These are phyloP conservation scores for Saksenaea oblongispora DNA, from an alignment of 371 early-diverging fungal genomes.

Conservation along the genomic window DNA sequence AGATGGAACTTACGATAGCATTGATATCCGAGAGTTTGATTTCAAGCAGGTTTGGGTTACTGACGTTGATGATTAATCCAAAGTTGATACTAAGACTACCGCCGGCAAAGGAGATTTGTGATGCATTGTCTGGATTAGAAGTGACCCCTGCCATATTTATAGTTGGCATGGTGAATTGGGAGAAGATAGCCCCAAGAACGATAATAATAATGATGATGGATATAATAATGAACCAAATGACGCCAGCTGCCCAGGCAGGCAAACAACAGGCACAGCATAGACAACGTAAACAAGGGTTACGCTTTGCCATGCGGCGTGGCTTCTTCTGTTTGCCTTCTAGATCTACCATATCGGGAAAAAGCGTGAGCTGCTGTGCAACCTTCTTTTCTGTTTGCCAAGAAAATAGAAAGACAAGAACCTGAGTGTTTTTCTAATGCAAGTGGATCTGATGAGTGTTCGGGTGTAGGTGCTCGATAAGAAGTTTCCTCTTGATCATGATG, in stretches of 20 bases:
- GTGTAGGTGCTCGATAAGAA: background rate
- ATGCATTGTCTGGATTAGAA: conserved; percentile 14
- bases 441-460: background rate
- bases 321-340: conserved; percentile 12
- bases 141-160: conserved; percentile 36
- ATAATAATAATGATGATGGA: conserved; percentile 37
- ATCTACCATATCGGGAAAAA: conserved; percentile 1
- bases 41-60: conserved; percentile 41
- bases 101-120: conserved; percentile 28
- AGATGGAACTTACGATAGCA: conserved; percentile 32
- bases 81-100: conserved; percentile 34
- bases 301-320: conserved; percentile 24
- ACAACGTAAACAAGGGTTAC: conserved; percentile 36
- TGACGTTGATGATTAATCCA: conserved; percentile 37
- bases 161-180: conserved; percentile 39
- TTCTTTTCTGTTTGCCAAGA: background rate
- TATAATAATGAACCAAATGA: conserved; percentile 45
- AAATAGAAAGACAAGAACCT: background rate
- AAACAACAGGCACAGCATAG: conserved; percentile 49
- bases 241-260: conserved; percentile 40
- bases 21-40: conserved; percentile 35
- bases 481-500: background rate
- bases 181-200: conserved; percentile 36
- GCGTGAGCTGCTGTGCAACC: background rate
- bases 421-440: background rate